Base-by-base conservation (phyloP, 345 rosid species). In the Acer campestre region DNA sequence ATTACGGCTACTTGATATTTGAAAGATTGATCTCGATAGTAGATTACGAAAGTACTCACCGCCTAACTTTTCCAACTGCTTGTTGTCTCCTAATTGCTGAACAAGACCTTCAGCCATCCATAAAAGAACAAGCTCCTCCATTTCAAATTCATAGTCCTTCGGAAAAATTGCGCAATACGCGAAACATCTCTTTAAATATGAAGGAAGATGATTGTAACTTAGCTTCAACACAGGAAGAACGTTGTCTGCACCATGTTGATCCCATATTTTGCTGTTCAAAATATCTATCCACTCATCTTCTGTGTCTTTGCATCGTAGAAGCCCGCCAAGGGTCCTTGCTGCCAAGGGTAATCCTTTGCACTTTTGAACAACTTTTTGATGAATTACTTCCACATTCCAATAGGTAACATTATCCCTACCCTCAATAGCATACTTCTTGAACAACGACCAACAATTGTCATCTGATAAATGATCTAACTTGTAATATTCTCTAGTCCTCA, bases 131-230 rank as follows among this genome's bases (percentile, higher is more conserved):
- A 83, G 66, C 16, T 14, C 44, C 2, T 71, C 14, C 12, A 58
- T 75, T 18, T 62, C 11, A 10, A 83, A 70, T 6, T 12, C 53
- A 29, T 40, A 67, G 7, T 20, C 71, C 10, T 67, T 69, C 16
- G 67, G 74, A 16, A 44, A 40, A 56, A 27, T 76, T 25, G 44
- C 59, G 31, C 87, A 84, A 68, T 67, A 77, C 0, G 78, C 82
- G 75, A 84, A 84, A 17, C 85, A 86, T 1, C 53, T 76, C 55
- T 77, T 86, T 65, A 86, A 27, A 38, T 68, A 79, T 0, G 78
- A 27, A 12, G 87, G 70, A 6, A 86, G 76, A 73, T 66, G 69
- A 10, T 66, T 18, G 10, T 66, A 67, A 13, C 71, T 67, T 40
- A 67, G 1, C 25, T 42, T 11, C 71, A 67, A 20, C 1, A 12